Base-by-base conservation (phyloP, 768 basidiomycete genomes). In the Auriscalpium orientale region DNA sequence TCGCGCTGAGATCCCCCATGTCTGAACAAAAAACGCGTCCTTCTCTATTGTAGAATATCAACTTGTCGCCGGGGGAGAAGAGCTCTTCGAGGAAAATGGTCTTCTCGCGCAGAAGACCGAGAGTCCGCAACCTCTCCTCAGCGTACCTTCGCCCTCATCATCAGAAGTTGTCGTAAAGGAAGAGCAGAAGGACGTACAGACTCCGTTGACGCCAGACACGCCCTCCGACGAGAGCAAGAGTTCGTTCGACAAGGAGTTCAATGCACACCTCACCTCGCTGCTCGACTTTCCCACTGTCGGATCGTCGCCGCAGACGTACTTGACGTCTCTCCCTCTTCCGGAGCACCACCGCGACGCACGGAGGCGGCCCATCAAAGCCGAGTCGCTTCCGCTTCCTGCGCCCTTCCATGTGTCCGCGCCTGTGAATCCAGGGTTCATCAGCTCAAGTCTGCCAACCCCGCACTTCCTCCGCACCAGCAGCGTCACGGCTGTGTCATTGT, bases 31-130 rank as follows among this genome's bases (percentile, higher is more conserved):
- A 2, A 28, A 28, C 52, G 37, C 45, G 1, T n/a, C n/a, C n/a
- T n/a, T n/a, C n/a, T n/a, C n/a, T n/a, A n/a, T n/a, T n/a, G n/a
- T 63, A 89, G 88, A 89, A 63, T 89, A 82, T 64, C 81, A 85
- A 65, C 79, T 90, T 51, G 88, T 90, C 57, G 88, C 88, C 9
- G 88, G 88, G 54, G 87, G 85, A 49, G 88, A 90, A 61, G 88
- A 90, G 65, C 74, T 86, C 33, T 80, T 78, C 61, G 74, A 66
- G 49, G 70, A 72, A 53, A 66, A 66, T 55, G 68, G 68, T 3
- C 59, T 77, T n/a, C 72, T 78, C n/a, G 70, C 74, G 4, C 69
- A 76, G 33, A 74, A 83, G 58, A 54, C 58, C 51, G 22, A 52
- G 15, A 58, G 46, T 55, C 58, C 54, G 35, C 50, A 54, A 28